Evolutionary conservation across 805 yeast genomes (phyloP), one percentile per base, ranked within the genome.

Genomic region (Yarrowia deformans): DNA sequence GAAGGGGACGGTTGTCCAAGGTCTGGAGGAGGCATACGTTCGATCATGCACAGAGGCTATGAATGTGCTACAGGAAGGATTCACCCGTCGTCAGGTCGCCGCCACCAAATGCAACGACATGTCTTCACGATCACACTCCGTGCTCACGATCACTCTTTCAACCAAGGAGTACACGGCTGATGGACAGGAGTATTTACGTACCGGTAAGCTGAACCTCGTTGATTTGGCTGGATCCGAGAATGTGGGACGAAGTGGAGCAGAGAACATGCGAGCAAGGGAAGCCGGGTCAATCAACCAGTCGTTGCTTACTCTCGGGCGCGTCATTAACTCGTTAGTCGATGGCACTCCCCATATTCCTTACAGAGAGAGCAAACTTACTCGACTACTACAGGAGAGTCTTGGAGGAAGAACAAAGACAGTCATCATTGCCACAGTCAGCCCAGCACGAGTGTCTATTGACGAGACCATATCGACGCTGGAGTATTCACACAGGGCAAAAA

Each of bases 211-310:
- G 76, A 91, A 92, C 75, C 80, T 92, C 40, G 98, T 93, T 7
- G 98, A 93, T 80, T 82, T 93, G 72, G 98, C 98, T 0, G 98
- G 98, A 0, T 90, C 97, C 6, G 98, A 93, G 77, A 92, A 93
- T 76, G 89, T 93, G 69, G 84, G 81, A 71, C 81, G 92, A 74
- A 90, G 97, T 0, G 98, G 98, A 5, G 97, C 97, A 0, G 82
- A 85, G 23, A 87, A 90, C 72, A 89, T 87, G 76, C 82, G 97
- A 58, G 97, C 97, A 0, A 87, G 91, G 73, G 98, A 93, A 75
- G 97, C 97, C 0, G 97, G 97, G 0, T 86, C 90, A 12, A 93
- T 93, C 58, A 93, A 93, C 77, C 97, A 91, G 78, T 89, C 95
- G 77, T 81, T 93, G 66, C 80, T 93, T 43, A 89, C 97, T 0